Evolutionary conservation across 2,329 filamentous ascomycete genomes (phyloP).

Genomic region (Claviceps humidiphila): DNA sequence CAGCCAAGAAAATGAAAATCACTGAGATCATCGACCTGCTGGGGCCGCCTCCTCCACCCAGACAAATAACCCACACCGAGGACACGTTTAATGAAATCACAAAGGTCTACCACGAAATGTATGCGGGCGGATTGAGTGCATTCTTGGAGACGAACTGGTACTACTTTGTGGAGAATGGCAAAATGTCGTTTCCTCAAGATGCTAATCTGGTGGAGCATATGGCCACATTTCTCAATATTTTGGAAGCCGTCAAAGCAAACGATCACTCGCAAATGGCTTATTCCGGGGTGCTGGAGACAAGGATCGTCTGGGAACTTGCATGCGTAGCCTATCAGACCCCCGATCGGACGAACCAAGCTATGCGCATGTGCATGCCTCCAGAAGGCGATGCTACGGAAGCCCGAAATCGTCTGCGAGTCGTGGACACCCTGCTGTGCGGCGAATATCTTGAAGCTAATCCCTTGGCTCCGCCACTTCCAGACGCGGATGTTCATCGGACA

Average conservation of each 20-base stretch:
- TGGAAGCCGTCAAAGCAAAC: conserved; percentile 34
- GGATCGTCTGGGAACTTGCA: conserved; percentile 47
- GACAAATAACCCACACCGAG: conserved; percentile 37
- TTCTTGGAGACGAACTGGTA: conserved; percentile 83
- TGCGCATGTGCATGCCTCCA: conserved; percentile 25
- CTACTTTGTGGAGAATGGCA: conserved; percentile 32
- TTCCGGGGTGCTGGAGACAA: conserved; percentile 41
- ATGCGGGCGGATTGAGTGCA: conserved; percentile 58
- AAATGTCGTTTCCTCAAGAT: conserved; percentile 36
- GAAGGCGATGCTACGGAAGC: conserved; percentile 51
- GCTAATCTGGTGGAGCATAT: conserved; percentile 51
- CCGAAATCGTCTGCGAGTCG: conserved; percentile 56
- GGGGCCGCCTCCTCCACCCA: conserved; percentile 44
- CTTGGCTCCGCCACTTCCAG: conserved; percentile 35
- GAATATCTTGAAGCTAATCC: conserved; percentile 48
- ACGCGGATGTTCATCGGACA: conserved; percentile 38
- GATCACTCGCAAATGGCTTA: conserved; percentile 39
- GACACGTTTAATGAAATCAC: conserved; percentile 52
- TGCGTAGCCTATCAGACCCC: conserved; percentile 31
- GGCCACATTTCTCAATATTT: conserved; percentile 46
- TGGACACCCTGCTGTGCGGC: conserved; percentile 66
- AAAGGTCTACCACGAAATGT: conserved; percentile 61
- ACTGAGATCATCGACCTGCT: conserved; percentile 56
- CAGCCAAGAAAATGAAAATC: conserved; percentile 48
- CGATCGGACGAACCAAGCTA: conserved; percentile 21